Evolutionary conservation across 1,284 basidiomycete genomes (phyloP), one percentile per base, ranked within the genome.

Genomic region (Trichosporon inkin): DNA sequence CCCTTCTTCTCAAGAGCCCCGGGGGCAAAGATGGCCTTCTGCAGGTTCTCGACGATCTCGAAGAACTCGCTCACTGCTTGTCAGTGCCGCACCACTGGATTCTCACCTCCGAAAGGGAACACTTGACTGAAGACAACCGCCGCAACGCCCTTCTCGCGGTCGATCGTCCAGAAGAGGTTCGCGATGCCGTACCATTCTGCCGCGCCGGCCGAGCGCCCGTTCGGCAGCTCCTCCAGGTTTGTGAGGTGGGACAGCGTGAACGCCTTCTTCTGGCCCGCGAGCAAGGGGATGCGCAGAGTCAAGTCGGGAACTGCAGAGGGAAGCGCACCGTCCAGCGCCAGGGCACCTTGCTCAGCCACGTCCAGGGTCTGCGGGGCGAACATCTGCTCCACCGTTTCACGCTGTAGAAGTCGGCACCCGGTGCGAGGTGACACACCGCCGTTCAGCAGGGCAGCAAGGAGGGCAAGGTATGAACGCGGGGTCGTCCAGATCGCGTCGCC

Each of bases 121-220:
- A 24, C 32, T 17, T 56, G 8, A 32, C 41, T 56, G 55, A 56
- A 47, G 17, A 40, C 39, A 5, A 47, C 24, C 6, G 39, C 28
- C 11, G 40, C 55, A 1, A 56, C 32, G 11, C 28, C 40, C 17
- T 20, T 35, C 13, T 49, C 61, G 10, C 62, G 60, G 52, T 68
- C 67, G 3, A 65, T 65, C 17, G 63, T 49, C 67, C 67, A 68
- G 54, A 62, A 67, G 19, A 63, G 54, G 58, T 67, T 67, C 36
- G 61, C 63, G 22, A 68, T 53, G 10, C 67, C 67, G 34, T 62
- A 63, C 67, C 67, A 68, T 53, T 68, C 65, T 1, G 62, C 67
- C 17, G 67, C 62, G n/a, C 40, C 40, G 11, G 62, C 62, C 41
- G 53, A 61, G 10, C 63, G 58, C n/a, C 63, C 63, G 7, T 54